These are phyloP conservation scores for Fusarium papillatum DNA, from an alignment of 2,329 filamentous ascomycete genomes.

Conservation along the genomic window DNA sequence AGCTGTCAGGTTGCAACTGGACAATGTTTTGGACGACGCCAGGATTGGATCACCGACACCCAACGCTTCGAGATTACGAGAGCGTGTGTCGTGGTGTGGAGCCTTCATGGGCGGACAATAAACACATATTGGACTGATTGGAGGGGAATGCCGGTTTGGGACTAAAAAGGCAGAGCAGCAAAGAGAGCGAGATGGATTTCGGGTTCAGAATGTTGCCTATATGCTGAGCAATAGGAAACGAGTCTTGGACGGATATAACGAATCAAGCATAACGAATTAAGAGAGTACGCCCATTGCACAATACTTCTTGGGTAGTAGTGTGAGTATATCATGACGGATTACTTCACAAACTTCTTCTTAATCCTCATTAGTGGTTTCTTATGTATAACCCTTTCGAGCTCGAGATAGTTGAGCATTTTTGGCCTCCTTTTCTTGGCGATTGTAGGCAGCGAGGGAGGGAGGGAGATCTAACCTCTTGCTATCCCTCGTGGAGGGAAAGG, in stretches of 20 bases:
- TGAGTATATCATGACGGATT: not conserved
- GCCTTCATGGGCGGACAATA: constrained; percentile 74
- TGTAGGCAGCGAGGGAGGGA: not conserved
- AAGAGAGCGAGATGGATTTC: not conserved
- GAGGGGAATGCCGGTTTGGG: not conserved
- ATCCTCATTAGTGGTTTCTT: not conserved
- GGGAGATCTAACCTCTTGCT: not conserved
- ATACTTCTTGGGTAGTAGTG: not conserved
- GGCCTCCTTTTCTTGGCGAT: not conserved
- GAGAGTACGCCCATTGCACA: not conserved
- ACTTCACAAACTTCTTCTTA: not conserved
- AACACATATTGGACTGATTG: constrained; percentile 68
- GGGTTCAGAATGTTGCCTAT: not conserved
- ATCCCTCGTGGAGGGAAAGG: not conserved
- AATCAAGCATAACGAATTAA: not conserved
- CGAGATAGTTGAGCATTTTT: not conserved
- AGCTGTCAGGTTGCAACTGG: constrained; percentile 87
- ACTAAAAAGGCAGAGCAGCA: not conserved
- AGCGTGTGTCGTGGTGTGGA: constrained; percentile 76
- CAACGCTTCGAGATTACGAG: constrained; percentile 77
- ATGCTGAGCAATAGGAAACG: not conserved
- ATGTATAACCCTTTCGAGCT: not conserved
- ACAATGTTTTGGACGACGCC: constrained; percentile 98
- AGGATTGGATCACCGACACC: constrained; percentile 67
- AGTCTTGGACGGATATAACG: not conserved